These are phyloP conservation scores for Lupinus albus DNA, from an alignment of 306 rosid genomes.

Conservation along the genomic window DNA sequence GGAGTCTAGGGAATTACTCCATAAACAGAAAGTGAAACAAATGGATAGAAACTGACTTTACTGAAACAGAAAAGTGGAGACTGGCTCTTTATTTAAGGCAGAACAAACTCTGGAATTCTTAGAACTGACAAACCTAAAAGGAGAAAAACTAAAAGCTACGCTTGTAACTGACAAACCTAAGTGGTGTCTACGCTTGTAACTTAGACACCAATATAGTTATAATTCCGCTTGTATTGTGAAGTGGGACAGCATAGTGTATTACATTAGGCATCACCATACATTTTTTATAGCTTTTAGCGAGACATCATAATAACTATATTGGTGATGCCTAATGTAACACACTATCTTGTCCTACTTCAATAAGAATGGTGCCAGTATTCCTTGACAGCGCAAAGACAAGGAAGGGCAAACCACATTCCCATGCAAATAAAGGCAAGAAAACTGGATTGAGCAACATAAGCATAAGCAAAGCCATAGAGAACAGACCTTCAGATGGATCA, in stretches of 20 bases:
- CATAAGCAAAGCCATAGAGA: constrained; percentile 27
- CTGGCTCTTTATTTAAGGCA: not conserved
- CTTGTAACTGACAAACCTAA: too few relatives aligned
- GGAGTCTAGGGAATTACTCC: not conserved
- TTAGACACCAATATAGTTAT: too few relatives aligned
- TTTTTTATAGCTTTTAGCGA: constrained; percentile 5
- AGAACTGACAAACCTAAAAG: not conserved
- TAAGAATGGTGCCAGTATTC: constrained; percentile 10
- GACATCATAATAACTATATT: constrained; percentile 1
- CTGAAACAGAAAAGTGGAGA: not conserved
- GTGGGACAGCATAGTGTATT: too few relatives aligned
- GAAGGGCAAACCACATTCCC: constrained; percentile 18
- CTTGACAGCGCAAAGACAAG: constrained; percentile 14
- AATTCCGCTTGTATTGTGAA: too few relatives aligned
- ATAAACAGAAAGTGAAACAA: too few relatives aligned
- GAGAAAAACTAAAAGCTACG: too few relatives aligned
- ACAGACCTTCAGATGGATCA: constrained; percentile 65
- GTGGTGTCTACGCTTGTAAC: too few relatives aligned
- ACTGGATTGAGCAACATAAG: constrained; percentile 10
- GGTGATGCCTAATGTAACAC: constrained; percentile 13
- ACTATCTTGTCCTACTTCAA: constrained; percentile 19
- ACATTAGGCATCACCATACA: too few relatives aligned
- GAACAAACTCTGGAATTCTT: not conserved
- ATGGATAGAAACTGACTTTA: not conserved
- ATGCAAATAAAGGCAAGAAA: constrained; percentile 9